phyloP scores from a whole-genome alignment of 306 rosid species.

The Oxytropis ochrocephala region DNA sequence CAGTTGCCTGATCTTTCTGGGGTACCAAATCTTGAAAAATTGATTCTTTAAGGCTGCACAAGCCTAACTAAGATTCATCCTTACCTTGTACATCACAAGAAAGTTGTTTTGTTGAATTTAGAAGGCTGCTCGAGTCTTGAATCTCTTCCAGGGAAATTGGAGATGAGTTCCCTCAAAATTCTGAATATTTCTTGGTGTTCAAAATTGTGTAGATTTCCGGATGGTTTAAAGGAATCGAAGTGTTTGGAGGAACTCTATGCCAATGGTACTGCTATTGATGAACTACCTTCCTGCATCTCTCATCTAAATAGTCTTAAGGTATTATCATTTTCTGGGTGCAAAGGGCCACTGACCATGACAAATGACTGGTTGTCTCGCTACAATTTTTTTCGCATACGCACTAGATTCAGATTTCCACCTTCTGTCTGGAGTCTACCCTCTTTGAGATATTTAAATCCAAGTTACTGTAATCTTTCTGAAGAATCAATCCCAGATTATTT shows the following conservation, averaged over 20 bases:
- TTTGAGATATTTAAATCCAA: background rate
- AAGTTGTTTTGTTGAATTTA: background rate
- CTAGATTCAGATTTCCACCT: conserved; percentile 13
- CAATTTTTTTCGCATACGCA: background rate
- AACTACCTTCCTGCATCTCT: conserved; percentile 23
- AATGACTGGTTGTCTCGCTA: conserved; percentile 7
- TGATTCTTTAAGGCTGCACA: background rate
- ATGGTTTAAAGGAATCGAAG: background rate
- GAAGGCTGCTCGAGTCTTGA: background rate
- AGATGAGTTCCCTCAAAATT: conserved; percentile 15
- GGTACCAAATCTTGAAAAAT: background rate
- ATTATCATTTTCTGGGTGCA: conserved; percentile 20
- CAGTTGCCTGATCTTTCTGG: background rate
- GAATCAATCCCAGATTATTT: conserved; percentile 6
- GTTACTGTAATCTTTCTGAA: background rate
- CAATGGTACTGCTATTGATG: conserved; percentile 16
- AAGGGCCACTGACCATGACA: background rate
- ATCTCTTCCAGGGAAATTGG: conserved; percentile 14
- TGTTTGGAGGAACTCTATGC: conserved; percentile 13
- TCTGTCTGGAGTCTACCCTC: background rate
- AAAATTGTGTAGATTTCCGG: background rate
- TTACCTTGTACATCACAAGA: conserved; percentile 12
- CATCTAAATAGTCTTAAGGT: background rate
- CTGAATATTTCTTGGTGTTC: background rate
- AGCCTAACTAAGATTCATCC: conserved; percentile 1